Conservation (phyloP, 345 rosid genomes). For the Pistacia integerrima region DNA sequence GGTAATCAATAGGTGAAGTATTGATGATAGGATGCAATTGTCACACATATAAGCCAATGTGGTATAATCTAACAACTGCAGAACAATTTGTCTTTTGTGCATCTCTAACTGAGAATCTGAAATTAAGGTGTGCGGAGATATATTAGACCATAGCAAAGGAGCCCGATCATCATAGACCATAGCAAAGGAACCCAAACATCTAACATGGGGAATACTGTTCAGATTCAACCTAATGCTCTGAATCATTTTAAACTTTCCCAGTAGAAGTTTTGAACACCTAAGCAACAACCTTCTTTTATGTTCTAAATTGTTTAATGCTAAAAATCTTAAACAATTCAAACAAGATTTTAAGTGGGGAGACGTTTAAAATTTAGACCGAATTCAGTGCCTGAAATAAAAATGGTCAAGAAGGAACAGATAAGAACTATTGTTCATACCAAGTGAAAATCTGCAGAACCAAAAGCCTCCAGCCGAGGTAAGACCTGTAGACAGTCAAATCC, state of each 20-base stretch:
- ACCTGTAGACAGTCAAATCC: slow-evolving; percentile 45
- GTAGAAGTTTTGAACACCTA: not conserved
- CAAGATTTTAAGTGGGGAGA: not conserved
- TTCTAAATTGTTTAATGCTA: not conserved
- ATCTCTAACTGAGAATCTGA: not conserved
- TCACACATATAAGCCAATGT: not conserved
- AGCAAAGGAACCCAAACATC: not conserved
- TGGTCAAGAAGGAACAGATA: not conserved
- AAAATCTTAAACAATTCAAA: too few species aligned
- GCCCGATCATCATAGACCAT: not conserved
- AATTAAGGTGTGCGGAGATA: not conserved
- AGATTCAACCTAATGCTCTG: not conserved
- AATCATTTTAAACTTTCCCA: not conserved
- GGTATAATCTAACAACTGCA: not conserved
- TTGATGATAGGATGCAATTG: too few species aligned
- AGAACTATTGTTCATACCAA: slow-evolving; percentile 53
- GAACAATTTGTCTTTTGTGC: not conserved
- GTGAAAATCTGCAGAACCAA: slow-evolving; percentile 59
- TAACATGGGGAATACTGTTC: not conserved
- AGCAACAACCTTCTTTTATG: not conserved
- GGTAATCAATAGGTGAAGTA: not conserved
- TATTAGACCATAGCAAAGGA: not conserved
- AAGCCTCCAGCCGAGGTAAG: slow-evolving; percentile 71
- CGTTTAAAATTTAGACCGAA: not conserved
- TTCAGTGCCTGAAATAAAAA: not conserved